Evolutionary conservation across 1,284 basidiomycete genomes (phyloP), one percentile per base, ranked within the genome.

Genomic region (Pseudozyma tsukubaensis): DNA sequence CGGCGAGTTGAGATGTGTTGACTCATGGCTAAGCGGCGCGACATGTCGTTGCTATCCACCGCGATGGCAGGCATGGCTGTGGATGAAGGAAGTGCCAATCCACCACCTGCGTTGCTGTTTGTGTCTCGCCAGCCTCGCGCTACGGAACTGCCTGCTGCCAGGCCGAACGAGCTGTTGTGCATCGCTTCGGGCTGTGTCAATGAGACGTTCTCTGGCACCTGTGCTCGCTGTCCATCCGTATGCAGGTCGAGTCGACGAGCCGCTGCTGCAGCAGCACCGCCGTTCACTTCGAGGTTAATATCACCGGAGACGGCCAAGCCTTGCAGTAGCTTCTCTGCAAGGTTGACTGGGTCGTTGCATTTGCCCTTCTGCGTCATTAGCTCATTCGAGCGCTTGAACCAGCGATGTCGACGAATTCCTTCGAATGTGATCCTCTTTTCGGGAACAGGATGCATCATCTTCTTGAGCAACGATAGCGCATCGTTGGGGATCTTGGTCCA

Each of bases 401-500:
- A 84, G 39, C 82, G 76, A 59, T 84, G 82, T 13, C 76, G 68
- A 62, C 81, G 76, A 59, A 84, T 83, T 45, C 69, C 65, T 39
- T 73, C 74, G 39, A 84, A 73, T 14, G 74, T 72, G 45, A 78
- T 64, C 10, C 83, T 67, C 35, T 64, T 68, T 36, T 70, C 42
- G 1, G 83, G 83, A 14, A 76, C 67, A 2, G 81, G 79, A 44
- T 79, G 67, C 64, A 84, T 72, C 81, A 83, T 83, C 54, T 72
- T 74, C 24, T 72, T 76, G 37, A 81, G 72, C 59, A 81, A 52
- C 39, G 77, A 82, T 4, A 83, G 68, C 91, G 89, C 88, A 52
- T 89, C 87, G 1, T 85, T 82, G 16, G 87, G 86, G 53, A 98
- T 89, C 16, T 90, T 87, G 64, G 88, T 89, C 96, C 96, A 99